phyloP scores from a whole-genome alignment of 768 basidiomycete genomes.

The Brasilioporus rufonigricans region DNA sequence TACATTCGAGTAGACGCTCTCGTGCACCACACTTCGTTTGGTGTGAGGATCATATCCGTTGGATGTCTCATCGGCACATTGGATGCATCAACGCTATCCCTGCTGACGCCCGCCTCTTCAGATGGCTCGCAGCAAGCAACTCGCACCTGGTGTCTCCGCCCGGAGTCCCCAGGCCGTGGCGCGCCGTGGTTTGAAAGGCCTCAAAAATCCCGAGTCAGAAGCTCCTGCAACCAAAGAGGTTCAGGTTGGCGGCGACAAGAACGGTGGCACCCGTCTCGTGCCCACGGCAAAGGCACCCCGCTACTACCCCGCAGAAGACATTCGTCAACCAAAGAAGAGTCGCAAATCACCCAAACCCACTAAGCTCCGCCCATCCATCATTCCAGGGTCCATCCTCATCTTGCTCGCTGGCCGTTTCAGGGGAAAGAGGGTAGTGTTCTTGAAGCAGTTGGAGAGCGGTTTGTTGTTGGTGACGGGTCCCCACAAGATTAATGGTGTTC shows the following conservation, averaged over 20 bases:
- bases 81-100: conserved; percentile 33
- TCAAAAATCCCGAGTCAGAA: conserved; percentile 72
- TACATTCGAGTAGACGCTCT: neutral
- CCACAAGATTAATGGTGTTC: conserved; percentile 98
- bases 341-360: conserved; percentile 83
- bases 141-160: conserved; percentile 76
- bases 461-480: conserved; percentile 95
- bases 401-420: conserved; percentile 96
- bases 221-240: conserved; percentile 70
- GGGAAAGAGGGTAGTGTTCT: conserved; percentile 96
- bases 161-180: conserved; percentile 80
- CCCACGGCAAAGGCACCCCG: conserved; percentile 83
- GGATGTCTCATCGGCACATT: conserved; percentile 32
- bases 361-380: conserved; percentile 81
- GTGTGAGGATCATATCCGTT: conserved; percentile 18
- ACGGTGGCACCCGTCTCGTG: conserved; percentile 83
- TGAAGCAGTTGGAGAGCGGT: conserved; percentile 93
- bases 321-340: conserved; percentile 85
- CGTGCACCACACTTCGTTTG: neutral
- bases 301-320: conserved; percentile 95
- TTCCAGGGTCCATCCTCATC: conserved; percentile 92
- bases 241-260: conserved; percentile 84
- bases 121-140: conserved; percentile 88
- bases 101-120: conserved; percentile 32
- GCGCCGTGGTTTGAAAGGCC: conserved; percentile 81